Conservation (phyloP, 2,329 filamentous ascomycete species). For the Fusarium falciforme region DNA sequence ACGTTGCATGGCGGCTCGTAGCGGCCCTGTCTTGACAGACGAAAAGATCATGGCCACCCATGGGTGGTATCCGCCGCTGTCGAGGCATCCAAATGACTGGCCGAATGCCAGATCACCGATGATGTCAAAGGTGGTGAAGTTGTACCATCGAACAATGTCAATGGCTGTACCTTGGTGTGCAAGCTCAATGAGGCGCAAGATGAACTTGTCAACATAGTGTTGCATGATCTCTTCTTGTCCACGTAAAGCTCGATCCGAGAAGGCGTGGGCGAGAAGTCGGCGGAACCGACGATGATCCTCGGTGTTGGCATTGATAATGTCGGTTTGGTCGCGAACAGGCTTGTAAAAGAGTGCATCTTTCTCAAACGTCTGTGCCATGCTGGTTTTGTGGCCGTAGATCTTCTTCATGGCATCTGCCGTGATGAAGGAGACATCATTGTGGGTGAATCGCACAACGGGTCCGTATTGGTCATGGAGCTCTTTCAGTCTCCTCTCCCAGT, state of each 20-base stretch:
- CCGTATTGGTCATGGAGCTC: not conserved
- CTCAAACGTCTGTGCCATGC: not conserved
- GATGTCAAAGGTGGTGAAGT: not conserved
- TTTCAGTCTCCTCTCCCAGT: not conserved
- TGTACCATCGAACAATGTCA: not conserved
- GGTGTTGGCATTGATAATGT: not conserved
- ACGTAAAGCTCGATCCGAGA: not conserved
- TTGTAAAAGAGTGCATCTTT: not conserved
- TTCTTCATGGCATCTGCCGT: not conserved
- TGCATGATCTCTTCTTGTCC: not conserved
- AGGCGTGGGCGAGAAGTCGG: not conserved
- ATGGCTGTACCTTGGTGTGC: not conserved
- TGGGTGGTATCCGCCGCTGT: not conserved
- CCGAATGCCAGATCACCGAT: not conserved
- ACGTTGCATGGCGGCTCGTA: not conserved
- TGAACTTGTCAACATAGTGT: not conserved
- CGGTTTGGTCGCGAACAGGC: not conserved
- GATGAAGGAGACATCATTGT: not conserved
- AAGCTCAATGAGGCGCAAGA: not conserved
- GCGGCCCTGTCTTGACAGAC: not conserved
- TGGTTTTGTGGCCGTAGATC: not conserved
- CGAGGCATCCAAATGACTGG: not conserved
- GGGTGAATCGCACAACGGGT: not conserved
- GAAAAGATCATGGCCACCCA: not conserved
- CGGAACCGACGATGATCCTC: not conserved